phyloP scores from a whole-genome alignment of 108 stramenopile genomes.

The Fragilaria crotonensis region DNA sequence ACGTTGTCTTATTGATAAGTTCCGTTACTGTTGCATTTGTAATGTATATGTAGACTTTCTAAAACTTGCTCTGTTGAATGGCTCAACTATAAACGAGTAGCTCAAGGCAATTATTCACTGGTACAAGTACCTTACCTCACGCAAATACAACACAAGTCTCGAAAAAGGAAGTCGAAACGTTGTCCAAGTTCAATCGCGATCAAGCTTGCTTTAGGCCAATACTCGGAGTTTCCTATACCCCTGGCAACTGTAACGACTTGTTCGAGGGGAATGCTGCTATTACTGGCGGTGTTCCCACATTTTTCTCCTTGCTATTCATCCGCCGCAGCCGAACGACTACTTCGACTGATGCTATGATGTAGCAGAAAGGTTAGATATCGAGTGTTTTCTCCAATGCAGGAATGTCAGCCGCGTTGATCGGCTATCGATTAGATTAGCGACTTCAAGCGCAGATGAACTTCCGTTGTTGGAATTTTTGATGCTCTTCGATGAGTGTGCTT shows the following conservation, averaged over 20 bases:
- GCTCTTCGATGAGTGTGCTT: no score
- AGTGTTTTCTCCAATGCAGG: no score
- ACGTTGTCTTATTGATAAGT: constrained; percentile 68
- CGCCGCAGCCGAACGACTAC: constrained; percentile 76
- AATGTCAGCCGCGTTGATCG: no score
- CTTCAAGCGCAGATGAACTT: no score
- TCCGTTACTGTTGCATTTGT: constrained; percentile 60
- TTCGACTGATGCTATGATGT: constrained; percentile 35
- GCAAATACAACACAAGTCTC: constrained; percentile 59
- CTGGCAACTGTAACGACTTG: constrained; percentile 65
- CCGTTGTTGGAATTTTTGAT: no score
- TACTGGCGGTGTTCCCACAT: constrained; percentile 58
- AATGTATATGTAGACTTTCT: constrained; percentile 88
- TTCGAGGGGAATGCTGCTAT: constrained; percentile 60
- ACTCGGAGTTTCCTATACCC: no score
- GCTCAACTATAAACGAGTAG: constrained; percentile 68
- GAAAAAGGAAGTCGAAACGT: constrained; percentile 69
- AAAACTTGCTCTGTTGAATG: constrained; percentile 24
- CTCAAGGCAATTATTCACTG: constrained; percentile 95
- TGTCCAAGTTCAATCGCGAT: constrained; percentile 53
- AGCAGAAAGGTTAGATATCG: no score
- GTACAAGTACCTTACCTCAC: constrained; percentile 62
- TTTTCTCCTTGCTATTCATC: constrained; percentile 57
- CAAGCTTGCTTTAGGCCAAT: constrained; percentile 48
- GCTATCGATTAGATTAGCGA: no score